Base-by-base conservation (phyloP, 1,284 basidiomycete species). In the Athelia psychrophila region DNA sequence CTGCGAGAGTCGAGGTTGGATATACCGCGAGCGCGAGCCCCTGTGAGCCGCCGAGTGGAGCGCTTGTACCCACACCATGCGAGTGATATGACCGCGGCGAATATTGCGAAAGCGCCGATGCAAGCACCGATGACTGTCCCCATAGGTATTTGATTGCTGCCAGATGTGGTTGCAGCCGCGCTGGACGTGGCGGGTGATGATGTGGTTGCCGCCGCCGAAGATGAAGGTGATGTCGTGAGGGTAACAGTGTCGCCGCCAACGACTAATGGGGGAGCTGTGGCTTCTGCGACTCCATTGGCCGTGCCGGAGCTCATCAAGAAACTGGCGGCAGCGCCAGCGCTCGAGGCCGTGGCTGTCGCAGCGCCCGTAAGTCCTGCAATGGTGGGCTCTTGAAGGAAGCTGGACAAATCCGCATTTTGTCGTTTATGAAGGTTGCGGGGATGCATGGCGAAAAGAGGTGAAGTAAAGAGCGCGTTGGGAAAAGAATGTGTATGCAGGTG, bases 111-210 rank as follows among this genome's bases (percentile, higher is more conserved):
- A 32, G 80, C 77, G 10, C 72, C 81, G 0, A 80, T 64, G 50
- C 81, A 83, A 24, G 74, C 73, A 9, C 72, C 81, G 38, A 83
- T 67, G 19, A 80, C 78, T 3, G 79, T 77, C 54, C 72, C 67
- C 35, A 81, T 56, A 0, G 81, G 58, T 19, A 83, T 79, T 35
- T 64, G 54, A 44, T 53, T 49, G 13, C 35, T 32, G n/a, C 65
- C 51, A 2, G 62, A 48, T 30, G 27, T 6, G 27, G 27, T 6
- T 30, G 27, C 5, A 6, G 27, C 27, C 13, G 27, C 27, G 5
- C 13, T 30, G 9, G 64, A 53, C 15, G 60, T 61, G 36, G 61
- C 54, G 15, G 68, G 47, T 49, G 51, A 51, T 15, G 62, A 58
- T 33, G 67, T 58, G 4, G 60, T 52, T 15, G 66, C 51, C 13